Evolutionary conservation across 2,329 filamentous ascomycete genomes (phyloP).

Genomic region (Arthrocladium fulminans): DNA sequence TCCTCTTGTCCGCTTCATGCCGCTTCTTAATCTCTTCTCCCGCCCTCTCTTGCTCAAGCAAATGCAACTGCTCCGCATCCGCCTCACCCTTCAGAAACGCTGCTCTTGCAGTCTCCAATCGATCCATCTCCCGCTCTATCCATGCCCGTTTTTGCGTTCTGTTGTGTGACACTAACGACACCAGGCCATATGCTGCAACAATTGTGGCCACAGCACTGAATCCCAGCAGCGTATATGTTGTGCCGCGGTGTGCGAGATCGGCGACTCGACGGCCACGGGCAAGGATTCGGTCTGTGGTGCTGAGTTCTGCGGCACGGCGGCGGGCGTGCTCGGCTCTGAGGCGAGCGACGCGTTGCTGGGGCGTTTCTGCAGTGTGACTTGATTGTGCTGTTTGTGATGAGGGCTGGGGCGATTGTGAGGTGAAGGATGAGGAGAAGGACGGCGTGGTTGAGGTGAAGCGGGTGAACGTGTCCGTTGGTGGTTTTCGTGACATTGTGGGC

Average conservation of each 20-base stretch:
- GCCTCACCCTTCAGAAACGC: constrained; percentile 35
- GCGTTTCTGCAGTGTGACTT: constrained; percentile 44
- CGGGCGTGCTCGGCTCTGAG: constrained; percentile 60
- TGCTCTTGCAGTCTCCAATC: constrained; percentile 34
- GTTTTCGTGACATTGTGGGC: constrained; percentile 29
- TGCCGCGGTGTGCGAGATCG: constrained; percentile 52
- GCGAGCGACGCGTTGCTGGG: constrained; percentile 60
- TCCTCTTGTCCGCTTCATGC: constrained; percentile 33
- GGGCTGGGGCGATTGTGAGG: constrained; percentile 25
- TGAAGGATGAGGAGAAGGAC: constrained; percentile 31
- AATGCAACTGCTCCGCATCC: constrained; percentile 34
- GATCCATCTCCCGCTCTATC: constrained; percentile 42
- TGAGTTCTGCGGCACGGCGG: constrained; percentile 51
- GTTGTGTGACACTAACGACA: constrained; percentile 60
- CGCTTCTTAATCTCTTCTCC: constrained; percentile 36
- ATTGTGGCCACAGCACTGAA: constrained; percentile 51
- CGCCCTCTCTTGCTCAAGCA: constrained; percentile 38
- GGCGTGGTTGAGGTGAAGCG: constrained; percentile 44
- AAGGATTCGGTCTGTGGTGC: constrained; percentile 46
- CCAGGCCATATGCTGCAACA: constrained; percentile 55
- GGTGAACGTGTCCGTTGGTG: constrained; percentile 37
- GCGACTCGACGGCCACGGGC: constrained; percentile 47
- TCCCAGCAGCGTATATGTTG: constrained; percentile 52
- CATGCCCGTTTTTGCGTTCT: constrained; percentile 55
- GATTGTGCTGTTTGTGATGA: constrained; percentile 14